These are phyloP conservation scores for Cornus suecica DNA, from an alignment of 148 eudicot species.

Conservation along the genomic window DNA sequence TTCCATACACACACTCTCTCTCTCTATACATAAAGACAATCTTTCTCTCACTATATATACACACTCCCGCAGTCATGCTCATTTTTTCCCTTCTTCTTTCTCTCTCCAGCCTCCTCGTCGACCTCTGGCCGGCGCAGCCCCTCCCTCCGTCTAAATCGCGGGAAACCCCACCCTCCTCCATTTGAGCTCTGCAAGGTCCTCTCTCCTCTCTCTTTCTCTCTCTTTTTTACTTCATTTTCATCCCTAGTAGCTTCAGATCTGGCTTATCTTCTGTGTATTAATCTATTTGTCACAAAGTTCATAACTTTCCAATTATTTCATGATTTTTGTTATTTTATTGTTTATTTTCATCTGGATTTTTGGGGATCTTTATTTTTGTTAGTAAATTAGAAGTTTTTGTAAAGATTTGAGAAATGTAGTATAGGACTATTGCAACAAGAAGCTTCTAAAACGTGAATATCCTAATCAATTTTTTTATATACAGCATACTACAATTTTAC, in stretches of 20 bases:
- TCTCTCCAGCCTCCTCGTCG: slow-evolving; percentile 7
- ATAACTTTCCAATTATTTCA: background rate
- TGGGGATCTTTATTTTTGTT: background rate
- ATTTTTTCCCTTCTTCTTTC: slow-evolving; percentile 38
- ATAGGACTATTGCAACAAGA: no score
- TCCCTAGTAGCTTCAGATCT: slow-evolving; percentile 17
- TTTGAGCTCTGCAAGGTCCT: slow-evolving; percentile 10
- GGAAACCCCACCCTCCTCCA: background rate
- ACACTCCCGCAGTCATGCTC: slow-evolving; percentile 21
- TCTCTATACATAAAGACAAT: slow-evolving; percentile 5
- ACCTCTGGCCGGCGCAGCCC: slow-evolving; percentile 4
- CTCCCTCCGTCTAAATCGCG: background rate
- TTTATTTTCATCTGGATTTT: background rate
- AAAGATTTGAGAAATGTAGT: background rate
- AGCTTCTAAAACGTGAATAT: no score
- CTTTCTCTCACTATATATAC: slow-evolving; percentile 33
- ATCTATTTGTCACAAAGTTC: slow-evolving; percentile 5
- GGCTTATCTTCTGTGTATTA: background rate
- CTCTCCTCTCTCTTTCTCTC: background rate
- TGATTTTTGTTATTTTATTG: no score
- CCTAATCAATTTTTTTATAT: no score
- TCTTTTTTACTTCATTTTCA: background rate
- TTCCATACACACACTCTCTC: background rate
- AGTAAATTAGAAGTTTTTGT: background rate
- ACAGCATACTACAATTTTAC: no score